Evolutionary conservation across 2,329 filamentous ascomycete species (phyloP).

Genomic region (Scedosporium minutisporum): DNA sequence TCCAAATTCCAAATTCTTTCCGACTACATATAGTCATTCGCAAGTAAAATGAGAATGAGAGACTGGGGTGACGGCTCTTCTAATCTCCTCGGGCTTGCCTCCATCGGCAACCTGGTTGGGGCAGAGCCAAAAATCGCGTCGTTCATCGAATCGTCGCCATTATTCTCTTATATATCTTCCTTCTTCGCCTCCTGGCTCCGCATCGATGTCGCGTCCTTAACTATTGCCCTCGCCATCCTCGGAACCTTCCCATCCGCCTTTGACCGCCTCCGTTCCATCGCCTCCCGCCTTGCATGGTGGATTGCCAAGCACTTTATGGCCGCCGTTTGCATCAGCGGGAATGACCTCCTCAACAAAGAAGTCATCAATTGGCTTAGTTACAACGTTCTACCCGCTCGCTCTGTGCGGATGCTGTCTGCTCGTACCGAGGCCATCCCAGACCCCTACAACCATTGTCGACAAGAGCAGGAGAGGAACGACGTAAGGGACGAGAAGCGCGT

Average conservation of each 20-base stretch:
- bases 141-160: too few relatives aligned
- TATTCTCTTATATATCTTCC: neutral
- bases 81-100: too few relatives aligned
- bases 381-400: constrained; percentile 20
- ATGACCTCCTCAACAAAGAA: constrained; percentile 26
- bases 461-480: constrained; percentile 19
- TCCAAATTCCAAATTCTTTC: too few relatives aligned
- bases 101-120: too few relatives aligned
- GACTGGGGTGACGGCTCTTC: too few relatives aligned
- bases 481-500: constrained; percentile 22
- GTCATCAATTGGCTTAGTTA: constrained; percentile 28
- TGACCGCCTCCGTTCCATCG: constrained; percentile 18
- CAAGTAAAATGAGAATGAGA: too few relatives aligned
- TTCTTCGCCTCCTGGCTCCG: constrained; percentile 25
- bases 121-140: too few relatives aligned
- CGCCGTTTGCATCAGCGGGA: constrained; percentile 25
- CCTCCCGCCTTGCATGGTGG: constrained; percentile 24
- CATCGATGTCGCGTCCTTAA: constrained; percentile 22
- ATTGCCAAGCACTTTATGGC: constrained; percentile 26
- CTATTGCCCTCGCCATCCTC: constrained; percentile 22
- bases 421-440: constrained; percentile 20
- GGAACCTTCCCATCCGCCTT: constrained; percentile 22
- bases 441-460: constrained; percentile 21
- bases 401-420: constrained; percentile 24
- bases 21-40: too few relatives aligned